Base-by-base conservation (phyloP, 2,329 filamentous ascomycete species). In the Aspergillus novoparasiticus region DNA sequence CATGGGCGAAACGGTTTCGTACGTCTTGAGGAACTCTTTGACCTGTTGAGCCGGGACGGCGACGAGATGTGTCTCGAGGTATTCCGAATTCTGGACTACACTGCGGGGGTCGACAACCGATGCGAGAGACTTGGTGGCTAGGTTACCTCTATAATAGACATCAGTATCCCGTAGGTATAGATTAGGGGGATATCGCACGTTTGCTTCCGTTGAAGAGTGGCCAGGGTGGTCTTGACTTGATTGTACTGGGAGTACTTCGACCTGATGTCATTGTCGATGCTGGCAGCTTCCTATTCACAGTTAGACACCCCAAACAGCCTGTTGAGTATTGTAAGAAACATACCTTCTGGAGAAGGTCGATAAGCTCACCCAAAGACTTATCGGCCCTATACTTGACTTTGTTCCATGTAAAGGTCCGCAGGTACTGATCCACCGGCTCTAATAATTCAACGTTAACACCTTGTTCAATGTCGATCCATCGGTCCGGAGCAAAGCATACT, bases 351-450 rank as follows among this genome's bases (percentile, higher is more conserved):
- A 99, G 82, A 46, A 89, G 89, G 77, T 93, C 91, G 71, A 97
- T 90, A 64, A 98, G 84, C 75, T 98, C 94, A 61, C 88, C 86
- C 65, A 99, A 86, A 57, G 94, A 87, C 78, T 94, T 96, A 79
- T 99, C 95, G 66, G 92, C 90, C 72, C 95, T 89, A 80, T 98
- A 99, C 77, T 97, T 95, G 80, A 96, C 92, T 80, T 95, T 97
- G 82, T 98, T 98, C 95, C 95, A 99, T 69, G 88, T 86, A 80
- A 98, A 99, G 60, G 86, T 89, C 74, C 89, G 88, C 53, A 99
- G 83, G 76, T 98, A 99, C 76, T 94, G 90, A 72, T 97, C 94
- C 64, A 94, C 93, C n/a, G 95, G 94, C 79, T 96, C 94, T 98
- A 76, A 19, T 57, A 58, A 61, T 59, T 53, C 57, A 11, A 48